Conservation (phyloP, 1,139 yeast species). For the Casaregolazyma suthepensis region DNA sequence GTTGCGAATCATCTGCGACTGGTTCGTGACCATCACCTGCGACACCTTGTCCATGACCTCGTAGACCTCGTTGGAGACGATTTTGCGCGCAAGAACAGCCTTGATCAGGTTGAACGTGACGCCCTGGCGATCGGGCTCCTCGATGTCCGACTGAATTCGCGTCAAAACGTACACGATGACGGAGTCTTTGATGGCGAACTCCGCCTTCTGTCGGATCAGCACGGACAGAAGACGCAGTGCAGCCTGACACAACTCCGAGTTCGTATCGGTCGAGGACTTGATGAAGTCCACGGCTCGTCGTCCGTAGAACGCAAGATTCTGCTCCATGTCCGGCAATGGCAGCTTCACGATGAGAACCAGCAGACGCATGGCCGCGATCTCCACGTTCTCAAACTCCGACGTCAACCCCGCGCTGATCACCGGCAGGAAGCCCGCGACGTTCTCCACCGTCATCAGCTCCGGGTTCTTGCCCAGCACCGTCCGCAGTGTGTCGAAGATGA, state of each 20-base stretch:
- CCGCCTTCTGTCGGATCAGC: constrained; percentile 62
- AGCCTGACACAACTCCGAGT: constrained; percentile 76
- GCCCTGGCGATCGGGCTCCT: constrained; percentile 86
- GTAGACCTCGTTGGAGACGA: constrained; percentile 81
- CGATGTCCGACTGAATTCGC: constrained; percentile 80
- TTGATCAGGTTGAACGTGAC: constrained; percentile 79
- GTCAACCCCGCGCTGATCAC: constrained; percentile 53
- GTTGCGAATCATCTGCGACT: constrained; percentile 74
- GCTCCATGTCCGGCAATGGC: constrained; percentile 54
- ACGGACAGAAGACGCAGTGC: constrained; percentile 70
- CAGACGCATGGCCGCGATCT: constrained; percentile 60
- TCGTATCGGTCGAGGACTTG: constrained; percentile 72
- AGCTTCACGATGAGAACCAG: constrained; percentile 56
- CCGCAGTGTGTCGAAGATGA: constrained; percentile 72
- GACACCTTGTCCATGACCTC: constrained; percentile 81
- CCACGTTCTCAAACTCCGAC: constrained; percentile 69
- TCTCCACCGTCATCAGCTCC: constrained; percentile 48
- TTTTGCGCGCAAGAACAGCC: constrained; percentile 64
- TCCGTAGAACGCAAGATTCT: constrained; percentile 31
- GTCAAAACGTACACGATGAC: constrained; percentile 71
- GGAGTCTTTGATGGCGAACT: constrained; percentile 58
- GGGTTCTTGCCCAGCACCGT: constrained; percentile 61
- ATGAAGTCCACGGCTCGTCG: constrained; percentile 57
- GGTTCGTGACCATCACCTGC: constrained; percentile 85
- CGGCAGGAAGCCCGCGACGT: constrained; percentile 72